Conservation (phyloP, 192 early-diverging fungal genomes). For the Oehlia diaphana region DNA sequence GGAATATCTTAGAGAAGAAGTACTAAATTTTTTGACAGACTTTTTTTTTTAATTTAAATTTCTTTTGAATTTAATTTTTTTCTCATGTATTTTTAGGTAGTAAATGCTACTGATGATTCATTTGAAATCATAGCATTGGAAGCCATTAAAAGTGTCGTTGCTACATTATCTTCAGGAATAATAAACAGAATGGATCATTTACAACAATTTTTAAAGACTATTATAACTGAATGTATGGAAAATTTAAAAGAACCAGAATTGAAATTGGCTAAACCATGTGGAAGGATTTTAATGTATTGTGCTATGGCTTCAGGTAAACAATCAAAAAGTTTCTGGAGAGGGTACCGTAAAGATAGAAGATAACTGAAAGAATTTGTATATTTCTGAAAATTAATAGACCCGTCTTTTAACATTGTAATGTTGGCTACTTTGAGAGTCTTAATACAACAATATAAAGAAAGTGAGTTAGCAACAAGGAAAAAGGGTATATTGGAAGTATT, state of each 20-base stretch:
- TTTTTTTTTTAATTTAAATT: background rate
- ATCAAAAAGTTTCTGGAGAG: background rate
- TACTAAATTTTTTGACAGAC: background rate
- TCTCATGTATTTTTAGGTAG: conserved; percentile 54
- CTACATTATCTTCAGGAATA: conserved; percentile 59
- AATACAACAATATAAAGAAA: conserved; percentile 56
- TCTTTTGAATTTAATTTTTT: conserved; percentile 27
- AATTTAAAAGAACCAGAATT: conserved; percentile 64
- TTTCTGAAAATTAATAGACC: conserved; percentile 45
- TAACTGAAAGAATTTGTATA: background rate
- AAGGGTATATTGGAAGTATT: conserved; percentile 72
- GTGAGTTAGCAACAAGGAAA: conserved; percentile 57
- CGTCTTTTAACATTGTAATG: conserved; percentile 58
- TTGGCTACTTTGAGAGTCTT: conserved; percentile 64
- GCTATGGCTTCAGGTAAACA: conserved; percentile 59
- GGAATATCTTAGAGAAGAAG: conserved; percentile 72
- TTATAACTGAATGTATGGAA: conserved; percentile 58
- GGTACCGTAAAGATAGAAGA: background rate
- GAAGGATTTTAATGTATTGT: conserved; percentile 62
- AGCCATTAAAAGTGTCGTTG: conserved; percentile 59
- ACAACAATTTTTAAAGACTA: conserved; percentile 49
- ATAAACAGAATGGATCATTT: conserved; percentile 47
- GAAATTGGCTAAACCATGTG: conserved; percentile 66
- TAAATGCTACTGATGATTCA: conserved; percentile 72
- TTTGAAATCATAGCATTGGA: conserved; percentile 68